These are phyloP conservation scores for Sextonia rubra DNA, from an alignment of 164 flowering plant genomes.

Conservation along the genomic window DNA sequence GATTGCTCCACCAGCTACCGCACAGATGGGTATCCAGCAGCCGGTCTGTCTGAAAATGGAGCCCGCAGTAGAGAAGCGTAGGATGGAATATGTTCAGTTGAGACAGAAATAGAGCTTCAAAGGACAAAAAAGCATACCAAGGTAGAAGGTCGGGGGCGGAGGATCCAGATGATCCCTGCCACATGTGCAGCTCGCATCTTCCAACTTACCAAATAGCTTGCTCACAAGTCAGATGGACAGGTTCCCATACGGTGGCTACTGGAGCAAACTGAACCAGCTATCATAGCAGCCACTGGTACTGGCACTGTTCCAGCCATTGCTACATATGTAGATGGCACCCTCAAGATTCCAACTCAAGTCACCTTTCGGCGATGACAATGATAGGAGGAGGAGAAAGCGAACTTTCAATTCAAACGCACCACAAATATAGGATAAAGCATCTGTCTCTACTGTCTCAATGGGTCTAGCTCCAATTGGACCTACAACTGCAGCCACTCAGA, in stretches of 20 bases:
- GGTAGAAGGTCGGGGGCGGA: constrained; percentile 27
- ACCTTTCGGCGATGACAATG: background rate
- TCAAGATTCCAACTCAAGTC: constrained; percentile 8
- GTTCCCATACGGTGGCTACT: constrained; percentile 22
- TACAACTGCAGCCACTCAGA: background rate
- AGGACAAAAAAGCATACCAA: constrained; percentile 22
- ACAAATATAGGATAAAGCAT: background rate
- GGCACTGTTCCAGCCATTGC: constrained; percentile 25
- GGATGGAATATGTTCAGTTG: background rate
- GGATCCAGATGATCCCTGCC: constrained; percentile 29
- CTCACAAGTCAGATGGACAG: constrained; percentile 20
- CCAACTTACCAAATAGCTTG: constrained; percentile 25
- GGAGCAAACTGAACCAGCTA: constrained; percentile 24
- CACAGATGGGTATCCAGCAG: background rate
- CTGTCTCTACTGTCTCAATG: background rate
- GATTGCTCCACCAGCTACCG: background rate
- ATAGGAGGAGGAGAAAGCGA: background rate
- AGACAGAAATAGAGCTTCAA: constrained; percentile 5
- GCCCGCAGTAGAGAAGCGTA: background rate
- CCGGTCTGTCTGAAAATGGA: constrained; percentile 8
- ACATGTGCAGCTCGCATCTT: constrained; percentile 26
- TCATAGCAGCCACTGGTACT: constrained; percentile 25
- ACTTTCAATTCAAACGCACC: background rate
- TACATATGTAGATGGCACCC: constrained; percentile 5
- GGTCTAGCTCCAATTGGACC: constrained; percentile 9